Evolutionary conservation across 2,329 filamentous ascomycete genomes (phyloP).

Genomic region (Diplodia sapinea): DNA sequence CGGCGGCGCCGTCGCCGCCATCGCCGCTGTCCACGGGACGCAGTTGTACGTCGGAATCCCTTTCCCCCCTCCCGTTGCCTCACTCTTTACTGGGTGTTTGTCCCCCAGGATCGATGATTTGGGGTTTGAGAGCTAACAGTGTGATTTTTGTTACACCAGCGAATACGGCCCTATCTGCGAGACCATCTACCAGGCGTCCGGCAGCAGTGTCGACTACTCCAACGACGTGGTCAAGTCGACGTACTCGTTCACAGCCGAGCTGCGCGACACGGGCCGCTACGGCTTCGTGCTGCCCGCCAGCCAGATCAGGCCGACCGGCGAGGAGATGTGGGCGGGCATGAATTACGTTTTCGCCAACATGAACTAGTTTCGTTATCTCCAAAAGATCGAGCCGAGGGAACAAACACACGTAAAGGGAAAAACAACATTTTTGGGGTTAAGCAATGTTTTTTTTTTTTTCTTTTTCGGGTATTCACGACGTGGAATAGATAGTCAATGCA

Average conservation of each 20-base stretch:
- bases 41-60: not conserved
- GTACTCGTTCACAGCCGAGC: slow-evolving; percentile 57
- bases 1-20: slow-evolving; percentile 56
- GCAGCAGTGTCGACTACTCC: slow-evolving; percentile 54
- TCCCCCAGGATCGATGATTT: no score
- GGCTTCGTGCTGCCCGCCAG: slow-evolving; percentile 58
- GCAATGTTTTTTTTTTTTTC: not conserved
- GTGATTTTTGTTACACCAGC: slow-evolving; percentile 13
- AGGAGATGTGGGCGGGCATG: slow-evolving; percentile 55
- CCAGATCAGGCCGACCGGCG: slow-evolving; percentile 55
- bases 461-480: not conserved
- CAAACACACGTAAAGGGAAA: no score
- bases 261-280: slow-evolving; percentile 56
- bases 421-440: not conserved
- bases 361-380: slow-evolving; percentile 28
- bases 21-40: slow-evolving; percentile 54
- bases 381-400: not conserved
- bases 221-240: slow-evolving; percentile 50
- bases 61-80: not conserved
- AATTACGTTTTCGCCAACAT: slow-evolving; percentile 14
- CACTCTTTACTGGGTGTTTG: no score
- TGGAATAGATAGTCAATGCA: not conserved
- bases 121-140: not conserved
- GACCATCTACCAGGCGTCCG: slow-evolving; percentile 65
- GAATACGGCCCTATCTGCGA: slow-evolving; percentile 58